Evolutionary conservation across 176 grass and related monocot genomes (phyloP).

Genomic region (Juncus inflexus): DNA sequence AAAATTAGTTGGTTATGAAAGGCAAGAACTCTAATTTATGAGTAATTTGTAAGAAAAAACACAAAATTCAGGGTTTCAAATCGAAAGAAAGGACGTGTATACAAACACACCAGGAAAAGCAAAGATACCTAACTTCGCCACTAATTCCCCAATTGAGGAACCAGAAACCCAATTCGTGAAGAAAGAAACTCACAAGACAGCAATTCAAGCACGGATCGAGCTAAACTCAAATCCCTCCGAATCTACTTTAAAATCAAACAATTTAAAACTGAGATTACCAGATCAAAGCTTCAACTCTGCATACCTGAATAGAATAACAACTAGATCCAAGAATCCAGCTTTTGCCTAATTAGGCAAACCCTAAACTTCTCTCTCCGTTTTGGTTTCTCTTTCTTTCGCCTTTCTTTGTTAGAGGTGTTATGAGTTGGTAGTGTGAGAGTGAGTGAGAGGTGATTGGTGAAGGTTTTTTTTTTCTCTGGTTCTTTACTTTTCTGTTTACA

Average conservation of each 20-base stretch:
- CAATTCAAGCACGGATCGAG: slow-evolving; percentile 14
- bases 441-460: slow-evolving; percentile 39
- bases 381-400: slow-evolving; percentile 2
- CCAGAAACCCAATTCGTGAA: not conserved
- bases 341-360: slow-evolving; percentile 5
- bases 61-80: no score
- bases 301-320: slow-evolving; percentile 6
- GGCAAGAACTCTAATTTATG: no score
- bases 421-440: slow-evolving; percentile 42
- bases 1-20: no score
- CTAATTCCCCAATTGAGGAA: not conserved
- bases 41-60: no score
- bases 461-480: slow-evolving; percentile 16
- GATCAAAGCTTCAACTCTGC: slow-evolving; percentile 13
- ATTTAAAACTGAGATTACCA: not conserved
- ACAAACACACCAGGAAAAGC: not conserved
- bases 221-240: slow-evolving; percentile 1
- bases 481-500: slow-evolving; percentile 51
- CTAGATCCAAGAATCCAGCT: not conserved
- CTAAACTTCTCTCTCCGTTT: slow-evolving; percentile 21
- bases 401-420: slow-evolving; percentile 11
- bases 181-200: slow-evolving; percentile 4
- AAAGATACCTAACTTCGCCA: not conserved
- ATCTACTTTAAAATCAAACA: slow-evolving; percentile 8
- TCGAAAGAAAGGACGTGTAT: no score